Evolutionary conservation across 2,329 filamentous ascomycete genomes (phyloP), one percentile per base, ranked within the genome.

Genomic region (Nannizziopsis arthrosporioides): DNA sequence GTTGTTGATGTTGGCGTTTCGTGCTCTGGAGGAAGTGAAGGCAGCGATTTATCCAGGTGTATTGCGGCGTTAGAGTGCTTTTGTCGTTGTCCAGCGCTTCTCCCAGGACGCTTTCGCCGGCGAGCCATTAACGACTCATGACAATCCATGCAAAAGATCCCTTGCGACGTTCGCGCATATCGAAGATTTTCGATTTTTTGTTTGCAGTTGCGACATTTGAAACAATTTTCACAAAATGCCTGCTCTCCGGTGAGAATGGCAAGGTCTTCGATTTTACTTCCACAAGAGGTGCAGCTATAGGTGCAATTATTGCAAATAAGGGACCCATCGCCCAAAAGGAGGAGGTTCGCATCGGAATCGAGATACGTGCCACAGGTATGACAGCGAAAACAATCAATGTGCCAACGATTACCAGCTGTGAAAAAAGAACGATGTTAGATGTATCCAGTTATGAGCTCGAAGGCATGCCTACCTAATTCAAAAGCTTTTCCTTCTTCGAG

Each of bases 251-350:
- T 98, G 56, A 98, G 74, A 65, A 98, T 98, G 54, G 92, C 92
- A 53, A 96, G 75, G 64, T 98, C 92, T 65, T 98, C 92, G 57
- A 98, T 98, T 73, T 98, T 98, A 73, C 94, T 90, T 51, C 82
- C 81, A 68, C 92, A 98, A 47, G 89, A 89, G 67, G 82, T 94
- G 73, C 92, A 98, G 74, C 89, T 95, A 68, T 98, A 98, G 47
- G 92, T 96, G 72, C 92, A 98, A 68, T 95, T 94, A 72, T 94
- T 96, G 76, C 92, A 98, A 59, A 98, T 96, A 56, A 98, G 80
- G 14, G 90, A 96, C 56, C 92, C 92, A 70, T 98, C 92, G 64
- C 92, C 92, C 54, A 98, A 85, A 19, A 98, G 83, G 44, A 98
- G 81, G 43, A 98, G 82, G 68, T 96, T 96, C 59, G 92, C 92